These are phyloP conservation scores for Decorospora gaudefroyi DNA, from an alignment of 2,329 filamentous ascomycete species.

Conservation along the genomic window DNA sequence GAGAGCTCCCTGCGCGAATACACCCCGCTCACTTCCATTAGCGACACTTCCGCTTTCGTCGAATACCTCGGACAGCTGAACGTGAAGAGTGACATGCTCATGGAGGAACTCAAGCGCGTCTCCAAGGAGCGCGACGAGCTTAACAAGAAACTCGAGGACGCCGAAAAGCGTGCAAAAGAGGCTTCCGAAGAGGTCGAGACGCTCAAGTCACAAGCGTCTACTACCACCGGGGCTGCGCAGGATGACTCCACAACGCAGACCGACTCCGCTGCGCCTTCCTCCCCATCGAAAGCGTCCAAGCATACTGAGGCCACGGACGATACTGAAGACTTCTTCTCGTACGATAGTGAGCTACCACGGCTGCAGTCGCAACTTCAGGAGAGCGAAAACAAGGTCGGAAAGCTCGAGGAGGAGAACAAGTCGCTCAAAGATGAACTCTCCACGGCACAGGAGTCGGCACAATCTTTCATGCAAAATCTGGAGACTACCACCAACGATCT, in stretches of 20 bases:
- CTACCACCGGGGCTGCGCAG: constrained; percentile 21
- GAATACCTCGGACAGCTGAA: constrained; percentile 90
- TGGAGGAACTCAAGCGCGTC: constrained; percentile 89
- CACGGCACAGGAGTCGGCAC: constrained; percentile 68
- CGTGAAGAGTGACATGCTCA: constrained; percentile 85
- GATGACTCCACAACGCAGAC: constrained; percentile 36
- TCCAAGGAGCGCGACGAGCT: constrained; percentile 78
- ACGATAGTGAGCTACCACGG: constrained; percentile 82
- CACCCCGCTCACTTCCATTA: constrained; percentile 86
- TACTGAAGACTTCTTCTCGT: constrained; percentile 85
- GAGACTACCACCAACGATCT: constrained; percentile 70
- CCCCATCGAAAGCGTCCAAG: constrained; percentile 35
- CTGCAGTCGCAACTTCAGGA: constrained; percentile 75
- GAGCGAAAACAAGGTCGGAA: constrained; percentile 71
- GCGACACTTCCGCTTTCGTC: constrained; percentile 78
- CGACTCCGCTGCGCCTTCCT: constrained; percentile 34
- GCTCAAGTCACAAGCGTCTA: constrained; percentile 49
- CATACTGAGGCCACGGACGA: constrained; percentile 40
- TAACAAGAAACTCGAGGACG: constrained; percentile 74
- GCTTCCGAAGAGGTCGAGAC: constrained; percentile 67
- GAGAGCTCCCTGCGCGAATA: constrained; percentile 89
- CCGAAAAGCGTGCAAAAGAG: constrained; percentile 65
- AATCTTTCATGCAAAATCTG: constrained; percentile 59
- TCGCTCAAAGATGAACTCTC: constrained; percentile 71
- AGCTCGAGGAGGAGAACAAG: constrained; percentile 70